Evolutionary conservation across 257 asterid genomes (phyloP).

Genomic region (Anisodus tanguticus): DNA sequence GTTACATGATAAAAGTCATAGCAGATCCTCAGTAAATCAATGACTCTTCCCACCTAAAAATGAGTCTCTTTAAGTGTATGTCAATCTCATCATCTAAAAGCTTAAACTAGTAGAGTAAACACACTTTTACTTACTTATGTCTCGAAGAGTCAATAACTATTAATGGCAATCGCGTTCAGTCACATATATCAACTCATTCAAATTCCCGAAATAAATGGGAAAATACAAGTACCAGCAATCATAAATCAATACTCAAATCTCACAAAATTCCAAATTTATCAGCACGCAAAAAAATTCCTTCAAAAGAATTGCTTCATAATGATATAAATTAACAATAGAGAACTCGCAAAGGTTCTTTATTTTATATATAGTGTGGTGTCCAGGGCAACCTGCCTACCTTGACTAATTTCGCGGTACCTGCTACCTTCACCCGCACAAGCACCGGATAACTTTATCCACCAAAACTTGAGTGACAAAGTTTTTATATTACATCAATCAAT

Average conservation of each 20-base stretch:
- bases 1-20: not conserved
- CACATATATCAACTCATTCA: not conserved
- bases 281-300: too few species aligned
- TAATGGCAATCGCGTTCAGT: not conserved
- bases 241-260: not conserved
- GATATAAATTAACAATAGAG: too few species aligned
- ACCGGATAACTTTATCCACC: too few species aligned
- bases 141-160: not conserved
- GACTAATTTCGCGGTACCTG: too few species aligned
- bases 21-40: conserved; percentile 3
- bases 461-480: too few species aligned
- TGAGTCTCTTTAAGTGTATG: not conserved
- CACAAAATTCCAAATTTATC: not conserved
- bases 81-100: not conserved
- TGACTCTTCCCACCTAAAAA: not conserved
- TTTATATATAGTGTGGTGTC: too few species aligned
- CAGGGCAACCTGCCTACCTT: too few species aligned
- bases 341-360: too few species aligned
- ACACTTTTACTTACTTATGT: not conserved
- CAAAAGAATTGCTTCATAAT: too few species aligned
- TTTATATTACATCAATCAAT: not conserved
- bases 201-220: not conserved
- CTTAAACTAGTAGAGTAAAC: not conserved
- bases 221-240: not conserved
- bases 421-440: too few species aligned